Evolutionary conservation across 2,329 filamentous ascomycete species (phyloP), one percentile per base, ranked within the genome.

Genomic region (Juglanconis sp.): DNA sequence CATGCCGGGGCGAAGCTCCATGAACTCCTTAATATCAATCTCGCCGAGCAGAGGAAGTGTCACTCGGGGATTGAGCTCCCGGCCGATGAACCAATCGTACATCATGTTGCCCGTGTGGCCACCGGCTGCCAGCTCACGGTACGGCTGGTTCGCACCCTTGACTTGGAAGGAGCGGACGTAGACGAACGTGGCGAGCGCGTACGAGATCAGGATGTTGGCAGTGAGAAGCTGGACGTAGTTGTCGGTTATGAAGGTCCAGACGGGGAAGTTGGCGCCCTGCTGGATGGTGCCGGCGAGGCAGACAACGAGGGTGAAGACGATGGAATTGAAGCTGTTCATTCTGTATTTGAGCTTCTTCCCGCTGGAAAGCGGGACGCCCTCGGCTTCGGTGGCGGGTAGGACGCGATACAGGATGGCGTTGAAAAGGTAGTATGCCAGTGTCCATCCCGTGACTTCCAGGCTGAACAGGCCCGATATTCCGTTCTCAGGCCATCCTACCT

Each of bases 81-180:
- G 90, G 24, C 94, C 94, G 65, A 98, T 97, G 77, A 92, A 98
- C 87, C 92, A 98, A 75, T 98, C 94, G 73, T 98, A 97, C 42
- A 97, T 76, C 64, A 92, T 77, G 74, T 96, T 97, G 60, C 92
- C 93, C 1, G 86, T 87, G 70, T 90, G 85, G 15, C 92, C 93
- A 48, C 93, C 92, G 1, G 86, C 85, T 0, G 93, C 93, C 7
- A 98, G 82, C 72, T 95, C 88, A 46, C 93, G 90, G 64, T 84
- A 79, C 52, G 88, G 81, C 11, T 82, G 79, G 72, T 96, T 91
- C 48, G 85, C 87, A n/a, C 86, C 76, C 72, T 90, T 89, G 65
- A 96, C 90, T 56, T 82, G 82, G 78, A 97, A 97, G 71, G 91
- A 96, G 67, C 83, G 83, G 59, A 91, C 74, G 70, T 98, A 98